phyloP scores from a whole-genome alignment of 2,329 filamentous ascomycete genomes.

The Achaetomium macrosporum region DNA sequence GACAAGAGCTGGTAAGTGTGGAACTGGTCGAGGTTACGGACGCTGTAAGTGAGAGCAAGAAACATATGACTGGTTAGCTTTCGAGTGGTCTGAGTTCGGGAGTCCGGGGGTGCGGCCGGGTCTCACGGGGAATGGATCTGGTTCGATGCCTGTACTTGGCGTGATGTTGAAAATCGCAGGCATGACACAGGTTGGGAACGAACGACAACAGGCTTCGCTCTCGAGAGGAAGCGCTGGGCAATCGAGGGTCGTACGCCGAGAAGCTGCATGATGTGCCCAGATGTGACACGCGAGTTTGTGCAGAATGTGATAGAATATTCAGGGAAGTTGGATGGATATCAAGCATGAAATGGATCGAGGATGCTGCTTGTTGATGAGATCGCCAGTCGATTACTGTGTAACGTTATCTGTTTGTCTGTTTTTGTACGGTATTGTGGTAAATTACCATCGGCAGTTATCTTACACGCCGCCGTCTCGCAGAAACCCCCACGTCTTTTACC shows the following conservation, averaged over 20 bases:
- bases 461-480: no score
- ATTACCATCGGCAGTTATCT: no score
- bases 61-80: neutral
- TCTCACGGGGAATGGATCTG: conserved; percentile 38
- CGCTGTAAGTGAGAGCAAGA: conserved; percentile 33
- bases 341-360: no score
- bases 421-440: no score
- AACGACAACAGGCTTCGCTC: conserved; percentile 1
- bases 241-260: neutral
- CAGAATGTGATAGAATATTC: neutral
- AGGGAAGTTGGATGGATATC: neutral
- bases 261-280: conserved; percentile 3
- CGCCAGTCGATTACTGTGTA: no score
- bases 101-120: neutral
- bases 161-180: conserved; percentile 28
- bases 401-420: no score
- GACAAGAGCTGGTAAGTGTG: conserved; percentile 51
- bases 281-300: neutral
- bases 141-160: conserved; percentile 29
- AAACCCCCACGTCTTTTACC: no score
- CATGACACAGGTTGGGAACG: conserved; percentile 2
- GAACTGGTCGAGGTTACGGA: conserved; percentile 50
- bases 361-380: no score
- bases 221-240: neutral
- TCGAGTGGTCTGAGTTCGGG: neutral